These are phyloP conservation scores for Cryptococcus sp. DNA, from an alignment of 1,284 basidiomycete genomes.

Conservation along the genomic window DNA sequence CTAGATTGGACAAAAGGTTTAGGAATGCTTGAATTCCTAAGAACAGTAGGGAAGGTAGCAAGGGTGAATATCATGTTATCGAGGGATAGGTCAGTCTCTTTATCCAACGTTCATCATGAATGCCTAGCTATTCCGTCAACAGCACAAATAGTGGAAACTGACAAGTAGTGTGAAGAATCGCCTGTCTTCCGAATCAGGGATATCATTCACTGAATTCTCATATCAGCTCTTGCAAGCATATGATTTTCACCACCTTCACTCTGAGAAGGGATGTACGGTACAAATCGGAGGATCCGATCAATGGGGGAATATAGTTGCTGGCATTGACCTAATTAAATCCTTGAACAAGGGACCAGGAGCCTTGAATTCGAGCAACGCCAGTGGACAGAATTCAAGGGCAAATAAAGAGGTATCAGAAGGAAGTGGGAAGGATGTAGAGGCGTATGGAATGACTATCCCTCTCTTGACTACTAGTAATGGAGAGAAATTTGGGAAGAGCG, in stretches of 20 bases:
- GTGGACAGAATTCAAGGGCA: not conserved
- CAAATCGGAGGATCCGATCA: slow-evolving; percentile 97
- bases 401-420: slow-evolving; percentile 11
- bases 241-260: slow-evolving; percentile 81
- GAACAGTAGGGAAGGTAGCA: slow-evolving; percentile 72
- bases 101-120: too few species aligned
- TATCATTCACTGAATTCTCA: slow-evolving; percentile 95
- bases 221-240: slow-evolving; percentile 97
- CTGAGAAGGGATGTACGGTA: slow-evolving; percentile 63
- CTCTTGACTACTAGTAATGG: slow-evolving; percentile 85
- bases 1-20: slow-evolving; percentile 73
- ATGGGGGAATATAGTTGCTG: slow-evolving; percentile 96
- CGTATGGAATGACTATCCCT: slow-evolving; percentile 87
- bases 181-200: slow-evolving; percentile 61
- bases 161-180: slow-evolving; percentile 72
- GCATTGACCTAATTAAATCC: slow-evolving; percentile 74
- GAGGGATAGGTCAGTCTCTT: slow-evolving; percentile 68
- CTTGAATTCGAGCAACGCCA: not conserved
- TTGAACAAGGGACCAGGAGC: not conserved
- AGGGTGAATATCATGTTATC: slow-evolving; percentile 86
- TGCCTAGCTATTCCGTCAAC: not conserved
- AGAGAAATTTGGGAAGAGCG: slow-evolving; percentile 96
- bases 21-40: slow-evolving; percentile 77
- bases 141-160: not conserved
- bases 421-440: slow-evolving; percentile 51